Base-by-base conservation (phyloP, 2,329 filamentous ascomycete species). In the Metarhizium sp. region DNA sequence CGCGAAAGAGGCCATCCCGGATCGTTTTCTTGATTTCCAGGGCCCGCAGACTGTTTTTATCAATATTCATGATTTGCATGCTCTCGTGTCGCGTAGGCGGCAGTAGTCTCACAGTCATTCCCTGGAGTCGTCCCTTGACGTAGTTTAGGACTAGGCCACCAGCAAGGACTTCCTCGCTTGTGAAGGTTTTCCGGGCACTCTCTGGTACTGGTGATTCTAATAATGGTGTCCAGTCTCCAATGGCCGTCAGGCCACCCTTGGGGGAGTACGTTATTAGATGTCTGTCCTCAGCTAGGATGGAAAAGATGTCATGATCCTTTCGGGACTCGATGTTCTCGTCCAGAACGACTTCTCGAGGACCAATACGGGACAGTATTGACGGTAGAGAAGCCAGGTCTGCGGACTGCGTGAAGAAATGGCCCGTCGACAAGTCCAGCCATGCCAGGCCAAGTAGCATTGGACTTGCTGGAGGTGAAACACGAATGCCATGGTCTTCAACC, bases 351-450 rank as follows among this genome's bases (percentile, higher is more conserved):
- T 99, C 94, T 48, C 87, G 81, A 1, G 94, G 91, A 18, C 84
- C 83, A 59, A 97, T 87, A 30, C 92, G 85, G 32, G 92, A 88
- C 52, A 97, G 76, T 20, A 88, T 84, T 10, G 92, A 90, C n/a
- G 88, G 78, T 4, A 99, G 73, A 54, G 85, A 84, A 51, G 81
- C 75, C 7, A 92, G 71, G 20, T 85, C 85, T 0, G 88, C 86
- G 18, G 76, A 76, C 66, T 97, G 91, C 0, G 91, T 96, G 64
- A 85, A 90, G 71, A 99, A 99, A 63, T 92, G 88, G 14, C 94
- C 94, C 2, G 94, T 99, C 8, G 94, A 96, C 30, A 97, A 74
- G 70, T 99, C 94, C 50, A 97, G 76, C 94, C 94, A 99, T 45
- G 94, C 89, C 51, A 99, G 75, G 3, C 94, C 94, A 55, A 95